phyloP scores from a whole-genome alignment of 148 eudicot genomes.

The Rheum nobile region DNA sequence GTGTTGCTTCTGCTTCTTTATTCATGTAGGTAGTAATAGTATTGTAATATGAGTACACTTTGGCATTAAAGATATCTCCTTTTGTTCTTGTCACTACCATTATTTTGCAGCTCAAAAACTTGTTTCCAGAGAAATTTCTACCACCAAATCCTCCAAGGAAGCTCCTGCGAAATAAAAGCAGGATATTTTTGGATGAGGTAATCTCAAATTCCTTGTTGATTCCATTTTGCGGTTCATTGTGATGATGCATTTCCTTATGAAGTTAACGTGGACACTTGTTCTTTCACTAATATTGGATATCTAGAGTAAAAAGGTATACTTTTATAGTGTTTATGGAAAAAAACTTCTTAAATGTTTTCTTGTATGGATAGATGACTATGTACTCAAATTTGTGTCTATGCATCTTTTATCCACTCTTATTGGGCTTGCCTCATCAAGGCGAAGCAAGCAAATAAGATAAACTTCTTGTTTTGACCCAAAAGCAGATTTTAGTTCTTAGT shows the following conservation, averaged over 20 bases:
- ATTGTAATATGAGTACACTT: not conserved
- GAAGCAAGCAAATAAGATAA: not conserved
- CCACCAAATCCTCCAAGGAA: conserved; percentile 80
- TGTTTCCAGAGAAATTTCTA: conserved; percentile 53
- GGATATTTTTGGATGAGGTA: conserved; percentile 73
- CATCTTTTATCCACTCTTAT: not conserved
- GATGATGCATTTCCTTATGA: not conserved
- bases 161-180: conserved; percentile 58
- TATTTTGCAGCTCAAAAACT: conserved; percentile 46
- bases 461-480: not conserved
- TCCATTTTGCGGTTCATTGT: not conserved
- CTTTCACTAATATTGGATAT: not conserved
- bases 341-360: not conserved
- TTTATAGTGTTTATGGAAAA: not conserved
- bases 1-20: not conserved
- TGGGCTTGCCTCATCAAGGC: not conserved
- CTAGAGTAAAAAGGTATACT: not conserved
- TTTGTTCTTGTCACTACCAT: not conserved
- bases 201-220: not conserved
- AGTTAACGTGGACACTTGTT: not conserved
- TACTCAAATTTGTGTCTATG: not conserved
- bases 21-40: not conserved
- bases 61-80: not conserved
- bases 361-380: not conserved
- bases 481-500: not conserved